These are phyloP conservation scores for Arthrocladium fulminans DNA, from an alignment of 2,329 filamentous ascomycete genomes.

Conservation along the genomic window DNA sequence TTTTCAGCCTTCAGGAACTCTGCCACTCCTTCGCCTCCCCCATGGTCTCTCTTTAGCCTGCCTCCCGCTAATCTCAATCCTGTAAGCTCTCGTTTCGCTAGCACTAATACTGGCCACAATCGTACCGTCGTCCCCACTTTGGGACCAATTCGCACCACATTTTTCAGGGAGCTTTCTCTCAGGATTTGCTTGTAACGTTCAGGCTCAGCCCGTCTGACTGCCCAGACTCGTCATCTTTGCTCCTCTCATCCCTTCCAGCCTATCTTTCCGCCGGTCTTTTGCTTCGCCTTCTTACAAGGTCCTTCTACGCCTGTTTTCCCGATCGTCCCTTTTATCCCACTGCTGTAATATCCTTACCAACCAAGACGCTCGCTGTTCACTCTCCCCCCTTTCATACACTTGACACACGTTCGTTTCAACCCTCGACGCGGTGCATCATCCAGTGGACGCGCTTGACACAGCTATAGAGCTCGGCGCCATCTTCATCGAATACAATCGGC, in stretches of 20 bases:
- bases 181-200: conserved; percentile 10
- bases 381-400: conserved; percentile 12
- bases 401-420: conserved; percentile 9
- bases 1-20: conserved; percentile 8
- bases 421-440: not conserved
- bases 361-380: conserved; percentile 7
- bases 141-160: not conserved
- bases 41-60: not conserved
- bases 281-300: conserved; percentile 10
- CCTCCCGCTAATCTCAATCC: conserved; percentile 4
- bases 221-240: conserved; percentile 12
- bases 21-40: conserved; percentile 9
- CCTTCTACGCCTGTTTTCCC: conserved; percentile 11
- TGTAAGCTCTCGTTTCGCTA: conserved; percentile 1
- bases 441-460: not conserved
- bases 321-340: conserved; percentile 8
- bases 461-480: conserved; percentile 2
- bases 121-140: not conserved
- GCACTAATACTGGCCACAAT: not conserved
- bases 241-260: conserved; percentile 13
- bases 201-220: conserved; percentile 9
- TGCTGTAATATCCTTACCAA: conserved; percentile 11
- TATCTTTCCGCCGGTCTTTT: conserved; percentile 7
- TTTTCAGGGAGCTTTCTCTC: conserved; percentile 1
- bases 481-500: not conserved